Base-by-base conservation (phyloP, 306 rosid genomes). In the Ziziphus jujuba region DNA sequence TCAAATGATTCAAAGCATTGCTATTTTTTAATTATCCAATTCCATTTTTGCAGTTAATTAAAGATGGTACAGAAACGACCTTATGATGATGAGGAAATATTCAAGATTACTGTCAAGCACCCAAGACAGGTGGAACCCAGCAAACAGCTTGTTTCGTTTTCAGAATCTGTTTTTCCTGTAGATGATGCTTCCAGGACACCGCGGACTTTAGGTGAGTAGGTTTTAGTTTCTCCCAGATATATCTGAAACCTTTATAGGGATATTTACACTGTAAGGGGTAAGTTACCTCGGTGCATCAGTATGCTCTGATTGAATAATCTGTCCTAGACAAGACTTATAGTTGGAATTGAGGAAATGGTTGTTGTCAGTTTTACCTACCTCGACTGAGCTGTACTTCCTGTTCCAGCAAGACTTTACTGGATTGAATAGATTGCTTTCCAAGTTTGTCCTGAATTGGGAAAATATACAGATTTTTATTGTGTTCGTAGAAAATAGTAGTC, bases 41-140 rank as follows among this genome's bases (percentile, higher is more conserved):
- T 59, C 16, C 65, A 51, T n/a, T 72, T 49, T 49, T 81, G 81
- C 91, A 85, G 87, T 53, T 61, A 66, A 82, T 48, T 58, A 76
- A 81, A 67, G 69, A 91, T 91, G 98, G 98, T 91, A 59, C 96
- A 89, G 79, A 91, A 91, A 58, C 93, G 93, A 56, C 82, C 87
- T 63, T 88, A 78, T 47, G 95, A 91, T 71, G 86, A 79, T 49
- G 95, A 81, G 59, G 95, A 87, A 58, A 65, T 79, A 63, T 66
- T 83, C 64, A 89, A 82, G 75, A 78, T 80, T 67, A 81, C 95
- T 61, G 72, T 85, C 71, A 89, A 91, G 75, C 86, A 71, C 78
- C 91, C 82, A 28, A 91, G 85, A 76, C 95, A 85, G 50, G 80
- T 36, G 16, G 91, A 70, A 66, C 75, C 84, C 9, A 76, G 76